A percentile compares a stretch with the other conserved stretches of the same genome.
phyloP scores from a whole-genome alignment of 2,329 filamentous ascomycete species.

The Aspergillus neoniger region DNA sequence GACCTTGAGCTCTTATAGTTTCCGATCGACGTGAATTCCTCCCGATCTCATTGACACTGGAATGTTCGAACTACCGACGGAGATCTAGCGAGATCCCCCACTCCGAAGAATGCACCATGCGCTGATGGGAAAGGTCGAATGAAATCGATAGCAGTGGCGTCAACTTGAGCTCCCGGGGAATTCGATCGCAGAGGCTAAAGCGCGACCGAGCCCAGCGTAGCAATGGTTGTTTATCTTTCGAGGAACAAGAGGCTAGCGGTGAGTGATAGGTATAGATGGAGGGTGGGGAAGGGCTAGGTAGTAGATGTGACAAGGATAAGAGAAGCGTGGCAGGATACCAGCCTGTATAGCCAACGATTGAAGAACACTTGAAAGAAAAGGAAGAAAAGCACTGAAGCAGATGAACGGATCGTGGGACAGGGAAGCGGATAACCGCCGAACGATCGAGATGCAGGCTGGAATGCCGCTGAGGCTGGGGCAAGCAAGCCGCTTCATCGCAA shows the following conservation, averaged over 20 bases:
- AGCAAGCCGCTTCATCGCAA: conserved; percentile 14
- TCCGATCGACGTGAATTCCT: conserved; percentile 2
- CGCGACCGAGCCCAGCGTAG: neutral
- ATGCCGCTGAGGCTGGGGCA: conserved; percentile 12
- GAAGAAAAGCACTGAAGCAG: neutral
- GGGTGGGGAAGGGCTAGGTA: conserved; percentile 9
- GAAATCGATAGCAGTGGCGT: conserved; percentile 6
- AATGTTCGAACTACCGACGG: conserved; percentile 44
- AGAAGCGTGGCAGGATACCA: neutral
- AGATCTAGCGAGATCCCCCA: conserved; percentile 49
- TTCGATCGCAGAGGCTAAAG: neutral
- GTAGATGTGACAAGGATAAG: neutral
- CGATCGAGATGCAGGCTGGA: conserved; percentile 14
- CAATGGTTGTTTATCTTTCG: conserved; percentile 3
- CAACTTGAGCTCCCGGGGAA: neutral
- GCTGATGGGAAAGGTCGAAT: conserved; percentile 24
- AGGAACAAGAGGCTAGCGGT: conserved; percentile 14
- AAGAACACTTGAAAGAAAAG: neutral
- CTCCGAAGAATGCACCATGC: conserved; percentile 47
- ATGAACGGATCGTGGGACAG: neutral
- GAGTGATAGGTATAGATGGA: conserved; percentile 11
- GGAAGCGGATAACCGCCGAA: conserved; percentile 9
- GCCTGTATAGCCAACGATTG: neutral
- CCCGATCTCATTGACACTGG: conserved; percentile 33
- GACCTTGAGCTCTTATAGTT: conserved; percentile 5